Base-by-base conservation (phyloP, 768 basidiomycete genomes). In the Collybiopsis luxurians region DNA sequence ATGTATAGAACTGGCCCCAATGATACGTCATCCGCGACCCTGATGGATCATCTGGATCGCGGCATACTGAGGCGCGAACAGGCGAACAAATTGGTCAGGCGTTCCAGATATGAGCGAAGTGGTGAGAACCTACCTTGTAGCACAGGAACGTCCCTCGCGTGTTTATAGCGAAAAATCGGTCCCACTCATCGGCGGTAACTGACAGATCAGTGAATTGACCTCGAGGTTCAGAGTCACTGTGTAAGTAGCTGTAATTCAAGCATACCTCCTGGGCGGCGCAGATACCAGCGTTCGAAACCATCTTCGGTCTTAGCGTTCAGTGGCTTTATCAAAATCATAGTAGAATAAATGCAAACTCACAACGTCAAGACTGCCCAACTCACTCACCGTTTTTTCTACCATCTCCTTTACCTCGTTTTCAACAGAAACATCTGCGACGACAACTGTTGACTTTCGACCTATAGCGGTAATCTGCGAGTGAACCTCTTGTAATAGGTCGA, bases 61-160 rank as follows among this genome's bases (percentile, higher is more conserved):
- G 24, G 67, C 67, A 27, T 70, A 64, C 53, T 72, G 71, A n/a
- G 72, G 76, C n/a, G n/a, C n/a, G n/a, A n/a, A n/a, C n/a, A n/a
- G n/a, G n/a, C n/a, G 56, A 34, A 34, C 5, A 13, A 34, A 34
- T 6, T 6, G 31, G 31, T 13, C 5, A 34, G 31, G 13, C 5
- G 13, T 34, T 34, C 31, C 13, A 34, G 31, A 6, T 34, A n/a
- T n/a, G n/a, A n/a, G n/a, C n/a, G 6, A 34, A 34, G 31, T 34
- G 31, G 31, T 5, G 13, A 13, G 13, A 13, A 5, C 31, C 31
- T 34, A 34, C 31, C 31, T 34, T 34, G 31, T 34, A 34, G 31
- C 70, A 69, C 13, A 72, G 57, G 52, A 74, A 71, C 11, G 64
- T 45, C 2, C 70, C 70, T 4, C 66, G 61, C 0, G 63, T 61